Conservation (phyloP, 179 eudicot genomes). For the Pouteria campechiana region DNA sequence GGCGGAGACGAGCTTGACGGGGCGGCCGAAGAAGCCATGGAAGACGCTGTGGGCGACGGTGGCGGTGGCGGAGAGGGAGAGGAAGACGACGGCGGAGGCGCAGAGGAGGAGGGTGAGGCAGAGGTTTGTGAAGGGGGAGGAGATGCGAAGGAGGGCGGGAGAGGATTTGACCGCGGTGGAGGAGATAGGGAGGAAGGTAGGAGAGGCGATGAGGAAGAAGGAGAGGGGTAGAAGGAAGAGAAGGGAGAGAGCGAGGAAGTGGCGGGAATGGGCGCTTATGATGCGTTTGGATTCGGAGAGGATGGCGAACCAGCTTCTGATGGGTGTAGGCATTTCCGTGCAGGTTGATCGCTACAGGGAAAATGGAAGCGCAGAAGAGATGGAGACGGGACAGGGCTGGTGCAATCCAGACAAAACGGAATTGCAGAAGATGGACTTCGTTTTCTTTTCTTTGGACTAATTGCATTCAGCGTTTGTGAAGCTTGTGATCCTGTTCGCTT, state of each 20-base stretch:
- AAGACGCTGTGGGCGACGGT: conserved; percentile 53
- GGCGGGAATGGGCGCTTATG: conserved; percentile 48
- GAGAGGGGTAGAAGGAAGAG: conserved; percentile 54
- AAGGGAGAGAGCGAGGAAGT: conserved; percentile 52
- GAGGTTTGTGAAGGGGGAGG: conserved; percentile 7
- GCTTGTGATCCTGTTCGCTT: too few species aligned
- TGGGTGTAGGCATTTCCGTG: too few species aligned
- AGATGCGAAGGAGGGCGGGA: conserved; percentile 3
- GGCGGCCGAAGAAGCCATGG: conserved; percentile 67
- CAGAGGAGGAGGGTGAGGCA: conserved; percentile 18
- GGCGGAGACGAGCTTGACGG: conserved; percentile 38
- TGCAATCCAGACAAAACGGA: too few species aligned
- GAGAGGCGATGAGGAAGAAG: conserved; percentile 32
- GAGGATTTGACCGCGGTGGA: conserved; percentile 14
- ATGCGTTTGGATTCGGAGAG: conserved; percentile 37
- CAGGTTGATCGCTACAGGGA: too few species aligned
- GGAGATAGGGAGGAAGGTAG: conserved; percentile 22
- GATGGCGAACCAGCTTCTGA: too few species aligned
- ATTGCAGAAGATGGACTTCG: too few species aligned
- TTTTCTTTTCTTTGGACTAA: too few species aligned
- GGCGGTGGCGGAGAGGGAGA: conserved; percentile 32
- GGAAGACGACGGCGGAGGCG: conserved; percentile 10
- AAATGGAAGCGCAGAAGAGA: too few species aligned
- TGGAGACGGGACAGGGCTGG: too few species aligned
- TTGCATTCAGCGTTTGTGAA: too few species aligned